Evolutionary conservation across 805 yeast species (phyloP), one percentile per base, ranked within the genome.

Genomic region (Vanderwaltozyma polyspora): DNA sequence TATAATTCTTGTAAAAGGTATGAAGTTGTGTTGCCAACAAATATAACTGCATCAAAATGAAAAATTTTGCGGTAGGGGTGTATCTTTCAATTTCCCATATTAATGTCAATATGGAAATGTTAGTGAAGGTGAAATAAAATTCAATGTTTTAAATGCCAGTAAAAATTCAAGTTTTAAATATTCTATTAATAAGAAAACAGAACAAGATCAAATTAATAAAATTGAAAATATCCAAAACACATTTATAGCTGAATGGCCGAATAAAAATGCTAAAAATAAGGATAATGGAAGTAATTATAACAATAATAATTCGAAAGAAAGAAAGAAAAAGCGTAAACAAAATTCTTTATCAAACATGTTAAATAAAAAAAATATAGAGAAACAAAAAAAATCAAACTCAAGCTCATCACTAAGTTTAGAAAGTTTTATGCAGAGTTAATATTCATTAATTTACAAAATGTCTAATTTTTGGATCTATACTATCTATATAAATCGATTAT

Each of bases 271-370:
- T 13, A 26, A 28, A 24, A 28, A 15, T 12, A 34, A 36, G 18
- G 28, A 32, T 25, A 28, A 14, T 17, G 10, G 35, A 40, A 19
- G 12, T 25, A 17, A 18, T 25, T n/a, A 26, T 26, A 31, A 41
- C 39, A 44, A 44, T 15, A 42, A 38, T 31, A 25, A 38, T 15
- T 59, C 64, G 1, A 66, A 62, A 42, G 61, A 60, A 16, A 52
- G 70, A 30, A 58, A 66, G 13, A 71, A 68, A 46, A 70, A 68
- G 52, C 55, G 72, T 30, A 70, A 67, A 48, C 58, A 58, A 46
- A 67, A 61, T 37, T 61, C 66, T 14, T 51, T 72, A 18, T 52
- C 64, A 3, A 62, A 52, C 36, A 44, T 72, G 39, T 49, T 73
- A 25, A 55, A 57, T 23, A 55, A 58, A 34, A 71, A 67, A 49